Percentiles rank a stretch among this genome's conserved stretches.
Evolutionary conservation across 1,139 yeast genomes (phyloP).

Genomic region (Blastobotrys niveus): DNA sequence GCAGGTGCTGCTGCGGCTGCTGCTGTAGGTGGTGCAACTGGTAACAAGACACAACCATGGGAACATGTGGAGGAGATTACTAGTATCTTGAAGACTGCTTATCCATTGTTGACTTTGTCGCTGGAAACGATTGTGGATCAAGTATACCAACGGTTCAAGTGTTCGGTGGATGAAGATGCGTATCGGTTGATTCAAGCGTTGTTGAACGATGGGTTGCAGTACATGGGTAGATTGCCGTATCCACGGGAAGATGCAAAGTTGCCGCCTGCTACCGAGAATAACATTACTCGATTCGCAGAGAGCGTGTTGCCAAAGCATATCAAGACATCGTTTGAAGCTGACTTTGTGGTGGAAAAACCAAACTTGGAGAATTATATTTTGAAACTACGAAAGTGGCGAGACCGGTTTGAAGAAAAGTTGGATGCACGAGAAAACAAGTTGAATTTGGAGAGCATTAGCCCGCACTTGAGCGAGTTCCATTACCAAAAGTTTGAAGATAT

Average conservation of each 20-base stretch:
- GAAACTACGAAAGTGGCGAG: constrained; percentile 87
- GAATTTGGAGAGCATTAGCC: constrained; percentile 84
- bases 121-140: constrained; percentile 94
- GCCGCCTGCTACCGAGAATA: constrained; percentile 89
- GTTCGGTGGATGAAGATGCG: constrained; percentile 94
- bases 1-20: neutral
- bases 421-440: constrained; percentile 71
- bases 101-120: constrained; percentile 87
- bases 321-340: constrained; percentile 85
- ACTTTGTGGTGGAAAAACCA: constrained; percentile 82
- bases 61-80: constrained; percentile 92
- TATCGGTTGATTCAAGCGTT: constrained; percentile 88
- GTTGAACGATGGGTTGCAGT: constrained; percentile 88
- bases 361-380: constrained; percentile 81
- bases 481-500: constrained; percentile 97
- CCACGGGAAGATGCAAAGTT: constrained; percentile 84
- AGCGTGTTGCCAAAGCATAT: constrained; percentile 87
- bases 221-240: constrained; percentile 69
- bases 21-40: constrained; percentile 11
- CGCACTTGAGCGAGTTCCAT: constrained; percentile 94
- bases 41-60: constrained; percentile 64
- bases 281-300: constrained; percentile 85
- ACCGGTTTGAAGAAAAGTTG: constrained; percentile 81
- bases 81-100: constrained; percentile 93
- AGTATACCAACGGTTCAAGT: constrained; percentile 87